Evolutionary conservation across 1,284 basidiomycete genomes (phyloP).

Genomic region (Exobasidium rhododendri): DNA sequence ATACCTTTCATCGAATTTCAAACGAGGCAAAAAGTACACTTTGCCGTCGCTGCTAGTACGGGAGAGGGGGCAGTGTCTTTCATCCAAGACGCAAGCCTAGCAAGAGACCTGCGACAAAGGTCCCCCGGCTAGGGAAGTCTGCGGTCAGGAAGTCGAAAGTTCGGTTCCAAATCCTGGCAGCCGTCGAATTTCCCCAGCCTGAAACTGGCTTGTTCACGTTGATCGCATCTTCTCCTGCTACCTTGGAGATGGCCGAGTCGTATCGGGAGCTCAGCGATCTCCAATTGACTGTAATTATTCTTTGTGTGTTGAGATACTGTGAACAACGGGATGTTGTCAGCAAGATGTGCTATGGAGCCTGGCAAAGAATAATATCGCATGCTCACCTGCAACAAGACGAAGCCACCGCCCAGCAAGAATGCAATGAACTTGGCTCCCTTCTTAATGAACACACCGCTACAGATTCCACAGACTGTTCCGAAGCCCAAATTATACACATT

Average conservation of each 20-base stretch:
- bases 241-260: constrained; percentile 69
- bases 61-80: no score
- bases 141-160: constrained; percentile 81
- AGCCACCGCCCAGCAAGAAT: constrained; percentile 68
- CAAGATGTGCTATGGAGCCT: no score
- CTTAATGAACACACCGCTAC: constrained; percentile 87
- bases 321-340: no score
- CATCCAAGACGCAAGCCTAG: constrained; percentile 60
- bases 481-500: constrained; percentile 80
- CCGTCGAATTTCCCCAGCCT: constrained; percentile 17
- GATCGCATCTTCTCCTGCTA: constrained; percentile 54
- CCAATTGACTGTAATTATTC: constrained; percentile 78
- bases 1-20: no score
- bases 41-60: no score
- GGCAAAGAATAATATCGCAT: no score
- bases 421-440: constrained; percentile 82
- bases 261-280: constrained; percentile 62
- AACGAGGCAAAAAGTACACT: no score
- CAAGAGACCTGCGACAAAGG: constrained; percentile 60
- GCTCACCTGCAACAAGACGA: constrained; percentile 29
- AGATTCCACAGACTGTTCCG: constrained; percentile 75
- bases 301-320: constrained; percentile 47
- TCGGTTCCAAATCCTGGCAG: constrained; percentile 66
- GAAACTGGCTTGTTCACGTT: constrained; percentile 5
- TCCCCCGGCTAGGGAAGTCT: constrained; percentile 74